These are phyloP conservation scores for Calonectria leucothoes DNA, from an alignment of 2,329 filamentous ascomycete genomes.

Conservation along the genomic window DNA sequence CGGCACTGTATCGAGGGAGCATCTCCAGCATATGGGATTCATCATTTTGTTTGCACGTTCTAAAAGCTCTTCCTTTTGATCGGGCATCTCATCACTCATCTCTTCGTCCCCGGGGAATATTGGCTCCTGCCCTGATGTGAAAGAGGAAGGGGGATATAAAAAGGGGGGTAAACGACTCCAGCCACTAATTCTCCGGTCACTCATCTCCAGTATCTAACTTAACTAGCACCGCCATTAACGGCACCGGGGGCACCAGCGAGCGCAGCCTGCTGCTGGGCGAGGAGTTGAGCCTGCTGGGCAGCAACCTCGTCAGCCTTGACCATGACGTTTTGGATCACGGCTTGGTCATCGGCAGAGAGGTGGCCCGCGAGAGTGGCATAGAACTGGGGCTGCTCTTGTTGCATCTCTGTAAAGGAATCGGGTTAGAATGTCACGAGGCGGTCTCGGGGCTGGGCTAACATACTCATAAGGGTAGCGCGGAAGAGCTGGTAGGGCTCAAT, in stretches of 20 bases:
- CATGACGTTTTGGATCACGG: slow-evolving; percentile 82
- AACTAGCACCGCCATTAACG: slow-evolving; percentile 41
- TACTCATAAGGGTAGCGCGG: slow-evolving; percentile 84
- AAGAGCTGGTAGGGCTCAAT: slow-evolving; percentile 95
- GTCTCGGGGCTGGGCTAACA: slow-evolving; percentile 50
- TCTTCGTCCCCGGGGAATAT: slow-evolving; percentile 44
- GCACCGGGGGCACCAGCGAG: slow-evolving; percentile 33
- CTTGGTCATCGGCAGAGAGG: slow-evolving; percentile 83
- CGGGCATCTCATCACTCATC: slow-evolving; percentile 38
- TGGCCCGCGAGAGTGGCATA: slow-evolving; percentile 85
- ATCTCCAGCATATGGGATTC: slow-evolving; percentile 37
- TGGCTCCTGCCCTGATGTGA: slow-evolving; percentile 40
- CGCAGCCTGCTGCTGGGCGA: slow-evolving; percentile 44
- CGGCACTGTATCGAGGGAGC: slow-evolving; percentile 37
- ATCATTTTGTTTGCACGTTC: slow-evolving; percentile 44
- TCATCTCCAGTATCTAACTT: slow-evolving; percentile 22
- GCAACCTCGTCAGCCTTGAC: slow-evolving; percentile 66
- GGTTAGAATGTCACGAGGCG: slow-evolving; percentile 39
- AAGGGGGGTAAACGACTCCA: slow-evolving; percentile 39
- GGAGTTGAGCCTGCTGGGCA: slow-evolving; percentile 42
- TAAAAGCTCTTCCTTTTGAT: slow-evolving; percentile 43
- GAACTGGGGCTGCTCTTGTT: slow-evolving; percentile 90
- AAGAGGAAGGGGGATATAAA: slow-evolving; percentile 44
- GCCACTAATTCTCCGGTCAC: slow-evolving; percentile 33
- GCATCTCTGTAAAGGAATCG: slow-evolving; percentile 71